Base-by-base conservation (phyloP, 345 rosid species). In the Excoecaria agallocha region DNA sequence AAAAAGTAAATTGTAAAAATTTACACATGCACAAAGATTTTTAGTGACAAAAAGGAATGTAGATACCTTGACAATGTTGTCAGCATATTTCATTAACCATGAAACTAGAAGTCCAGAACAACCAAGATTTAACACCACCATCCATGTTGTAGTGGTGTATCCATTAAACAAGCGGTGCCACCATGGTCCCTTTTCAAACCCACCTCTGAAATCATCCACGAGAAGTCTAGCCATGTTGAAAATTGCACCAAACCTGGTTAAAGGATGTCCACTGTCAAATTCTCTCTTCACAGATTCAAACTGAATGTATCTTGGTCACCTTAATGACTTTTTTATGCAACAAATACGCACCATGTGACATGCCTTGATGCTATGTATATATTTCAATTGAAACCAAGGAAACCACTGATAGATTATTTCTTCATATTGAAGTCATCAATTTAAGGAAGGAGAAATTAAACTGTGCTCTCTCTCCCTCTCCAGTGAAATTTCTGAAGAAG, bases 61-160 rank as follows among this genome's bases (percentile, higher is more conserved):
- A 58, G 37, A 71, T 81, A 91, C 98, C 98, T 95, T 95, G 24
- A 93, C 97, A 69, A 91, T 93, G 77, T 95, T 93, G 86, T 91
- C 98, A 70, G 92, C 93, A 83, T 91, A 93, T 66, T 89, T 93
- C 95, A 93, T 90, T 79, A 93, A 74, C 93, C 96, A 90, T 1
- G 96, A 93, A 78, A 93, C 98, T 30, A 91, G 77, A 79, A 93
- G 81, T 66, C 98, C 93, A 48, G 98, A 85, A 71, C 89, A 91
- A 51, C 93, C 93, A 6, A 90, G 89, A 76, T 91, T 95, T 70
- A 95, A 83, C 80, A 91, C 92, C 64, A 93, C 98, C 88, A 86
- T 59, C 97, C 92, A 91, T 69, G 97, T 93, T 46, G 87, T 91
- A 41, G 87, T 72, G 78, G 83, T 89, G 77, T 91, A 93, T 56